phyloP scores from a whole-genome alignment of 2,329 filamentous ascomycete species.

The Trichoderma cornu-damae region DNA sequence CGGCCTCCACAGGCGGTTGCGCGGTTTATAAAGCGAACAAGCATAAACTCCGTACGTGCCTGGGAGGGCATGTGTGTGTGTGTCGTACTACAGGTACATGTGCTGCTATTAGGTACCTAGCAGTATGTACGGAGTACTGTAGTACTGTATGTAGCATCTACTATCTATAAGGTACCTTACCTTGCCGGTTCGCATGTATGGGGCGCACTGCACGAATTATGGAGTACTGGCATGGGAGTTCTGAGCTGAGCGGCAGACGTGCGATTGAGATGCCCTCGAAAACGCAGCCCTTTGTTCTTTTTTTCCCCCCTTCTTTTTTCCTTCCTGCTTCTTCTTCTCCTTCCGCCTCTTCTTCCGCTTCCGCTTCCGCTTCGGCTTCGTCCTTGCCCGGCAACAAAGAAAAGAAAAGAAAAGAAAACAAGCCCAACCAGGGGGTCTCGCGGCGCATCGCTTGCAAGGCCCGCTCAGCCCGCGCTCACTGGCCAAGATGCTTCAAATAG shows the following conservation, averaged over 20 bases:
- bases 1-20: constrained; percentile 2
- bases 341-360: too few relatives aligned
- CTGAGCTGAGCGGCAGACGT: neutral
- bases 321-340: neutral
- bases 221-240: too few relatives aligned
- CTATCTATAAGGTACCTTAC: too few relatives aligned
- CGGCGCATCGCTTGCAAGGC: constrained; percentile 10
- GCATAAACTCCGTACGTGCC: neutral
- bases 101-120: too few relatives aligned
- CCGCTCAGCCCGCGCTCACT: constrained; percentile 11
- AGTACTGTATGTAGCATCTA: too few relatives aligned
- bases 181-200: too few relatives aligned
- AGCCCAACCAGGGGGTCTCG: constrained; percentile 11
- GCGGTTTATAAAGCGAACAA: neutral
- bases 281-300: neutral
- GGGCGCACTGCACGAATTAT: too few relatives aligned
- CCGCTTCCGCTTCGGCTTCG: too few relatives aligned
- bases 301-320: neutral
- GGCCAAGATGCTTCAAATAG: constrained; percentile 1
- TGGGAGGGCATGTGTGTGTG: neutral
- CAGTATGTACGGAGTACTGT: neutral
- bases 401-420: too few relatives aligned
- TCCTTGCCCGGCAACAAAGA: too few relatives aligned
- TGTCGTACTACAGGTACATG: too few relatives aligned
- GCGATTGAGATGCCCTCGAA: neutral